Evolutionary conservation across 192 early-diverging fungal species (phyloP), one percentile per base, ranked within the genome.

Genomic region (Ambispora gerdemannii): DNA sequence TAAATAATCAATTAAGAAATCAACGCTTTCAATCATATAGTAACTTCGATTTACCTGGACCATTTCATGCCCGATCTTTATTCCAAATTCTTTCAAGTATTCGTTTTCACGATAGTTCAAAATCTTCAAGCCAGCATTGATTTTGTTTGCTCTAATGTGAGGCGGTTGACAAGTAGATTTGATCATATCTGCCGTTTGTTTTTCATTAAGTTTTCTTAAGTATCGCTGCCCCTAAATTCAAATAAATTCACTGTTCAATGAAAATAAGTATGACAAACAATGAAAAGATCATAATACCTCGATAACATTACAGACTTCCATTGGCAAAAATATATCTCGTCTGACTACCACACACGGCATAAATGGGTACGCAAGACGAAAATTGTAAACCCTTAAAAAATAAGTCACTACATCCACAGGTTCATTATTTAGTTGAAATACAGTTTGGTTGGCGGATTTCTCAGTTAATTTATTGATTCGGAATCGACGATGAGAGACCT

Each of bases 131-230:
- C 87, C 89, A 19, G 89, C 82, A 11, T 81, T 85, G 71, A 98
- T 98, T 71, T 88, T 91, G 75, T 88, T 84, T 61, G 86, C 84
- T 55, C 95, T 89, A 30, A 91, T 84, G 51, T 83, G 80, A 0
- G 95, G 95, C 28, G 81, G 81, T 78, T 91, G 88, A 70, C 92
- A 93, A 0, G 93, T 93, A 74, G 93, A 95, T 32, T 88, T 92
- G 75, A 98, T 95, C 94, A 98, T 96, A 72, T 98, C 93, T 0
- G 92, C 89, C 0, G 95, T 96, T 83, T 95, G 89, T 25, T 76
- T 74, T 60, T 95, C 92, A 69, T 92, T 88, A 24, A 96, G 80
- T 72, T 93, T 93, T 74, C 89, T 83, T 75, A 83, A 76, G 80
- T 91, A 89, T 33, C 92, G 84, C 80, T 95, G 93, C 61, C 93